phyloP scores from a whole-genome alignment of 257 asterid species.

The Nicotiana paniculata region DNA sequence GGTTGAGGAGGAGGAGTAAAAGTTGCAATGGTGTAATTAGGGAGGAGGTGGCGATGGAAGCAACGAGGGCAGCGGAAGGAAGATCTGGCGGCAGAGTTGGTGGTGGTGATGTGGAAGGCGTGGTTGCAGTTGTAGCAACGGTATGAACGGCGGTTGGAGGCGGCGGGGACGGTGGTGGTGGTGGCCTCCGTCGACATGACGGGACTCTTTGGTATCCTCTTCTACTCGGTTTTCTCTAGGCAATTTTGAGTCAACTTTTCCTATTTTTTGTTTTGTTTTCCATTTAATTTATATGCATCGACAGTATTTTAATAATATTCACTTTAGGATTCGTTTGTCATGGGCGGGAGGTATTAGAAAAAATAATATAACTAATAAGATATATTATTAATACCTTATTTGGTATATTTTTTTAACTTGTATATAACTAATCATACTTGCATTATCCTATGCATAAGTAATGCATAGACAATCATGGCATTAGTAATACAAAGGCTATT shows the following conservation, averaged over 20 bases:
- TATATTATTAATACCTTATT: too few species aligned
- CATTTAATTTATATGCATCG: too few species aligned
- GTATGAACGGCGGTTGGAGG: not conserved
- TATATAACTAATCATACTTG: too few species aligned
- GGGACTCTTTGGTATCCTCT: not conserved
- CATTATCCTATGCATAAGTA: too few species aligned
- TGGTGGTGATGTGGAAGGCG: conserved; percentile 33
- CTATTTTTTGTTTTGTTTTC: too few species aligned
- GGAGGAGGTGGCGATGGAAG: conserved; percentile 44
- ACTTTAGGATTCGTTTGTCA: too few species aligned
- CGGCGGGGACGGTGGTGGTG: not conserved
- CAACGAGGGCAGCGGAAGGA: conserved; percentile 51
- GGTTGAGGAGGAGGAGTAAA: conserved; percentile 15
- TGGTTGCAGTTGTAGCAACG: conserved; percentile 34
- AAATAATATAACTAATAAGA: too few species aligned
- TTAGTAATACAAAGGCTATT: too few species aligned
- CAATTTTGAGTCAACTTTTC: not conserved
- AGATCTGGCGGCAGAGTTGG: conserved; percentile 22
- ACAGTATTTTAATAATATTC: too few species aligned
- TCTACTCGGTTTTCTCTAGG: not conserved
- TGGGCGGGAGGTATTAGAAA: too few species aligned
- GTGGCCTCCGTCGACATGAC: not conserved
- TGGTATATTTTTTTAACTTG: too few species aligned
- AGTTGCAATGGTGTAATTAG: conserved; percentile 31
- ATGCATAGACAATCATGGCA: too few species aligned